phyloP scores from a whole-genome alignment of 257 asterid genomes.

The Fraxinus anomala region DNA sequence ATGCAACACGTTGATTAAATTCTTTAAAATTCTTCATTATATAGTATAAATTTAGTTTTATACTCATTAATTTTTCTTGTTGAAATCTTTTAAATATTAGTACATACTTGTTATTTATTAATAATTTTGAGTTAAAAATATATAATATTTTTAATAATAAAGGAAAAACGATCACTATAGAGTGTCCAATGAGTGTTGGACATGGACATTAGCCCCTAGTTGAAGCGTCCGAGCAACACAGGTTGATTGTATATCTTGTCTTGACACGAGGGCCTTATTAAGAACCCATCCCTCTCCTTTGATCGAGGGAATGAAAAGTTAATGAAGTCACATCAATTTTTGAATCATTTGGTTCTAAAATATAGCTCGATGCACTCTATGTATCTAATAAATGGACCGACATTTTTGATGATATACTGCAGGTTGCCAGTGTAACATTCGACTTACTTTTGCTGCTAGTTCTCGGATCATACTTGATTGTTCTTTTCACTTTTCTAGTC shows the following conservation, averaged over 20 bases:
- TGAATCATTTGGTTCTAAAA: constrained; percentile 4
- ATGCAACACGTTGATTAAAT: too few relatives aligned
- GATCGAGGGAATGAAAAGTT: background rate
- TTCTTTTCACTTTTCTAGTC: constrained; percentile 74
- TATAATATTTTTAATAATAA: too few relatives aligned
- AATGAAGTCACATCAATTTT: background rate
- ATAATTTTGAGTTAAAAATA: too few relatives aligned
- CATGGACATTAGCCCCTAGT: too few relatives aligned
- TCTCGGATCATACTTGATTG: constrained; percentile 83
- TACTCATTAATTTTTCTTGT: too few relatives aligned
- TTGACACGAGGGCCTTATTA: background rate
- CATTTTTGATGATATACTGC: constrained; percentile 28
- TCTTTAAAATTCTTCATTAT: too few relatives aligned
- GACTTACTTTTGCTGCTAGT: constrained; percentile 86
- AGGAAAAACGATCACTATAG: too few relatives aligned
- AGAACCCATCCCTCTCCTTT: background rate
- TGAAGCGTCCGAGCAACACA: too few relatives aligned
- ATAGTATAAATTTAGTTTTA: too few relatives aligned
- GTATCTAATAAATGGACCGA: background rate
- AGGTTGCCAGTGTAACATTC: constrained; percentile 91
- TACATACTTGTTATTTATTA: too few relatives aligned
- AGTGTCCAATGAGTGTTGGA: too few relatives aligned
- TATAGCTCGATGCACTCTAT: background rate
- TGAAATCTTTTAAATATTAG: too few relatives aligned
- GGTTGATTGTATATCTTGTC: background rate